phyloP scores from a whole-genome alignment of 228 moss, liverwort and hornwort species.

The Sphagnum magellanicum region DNA sequence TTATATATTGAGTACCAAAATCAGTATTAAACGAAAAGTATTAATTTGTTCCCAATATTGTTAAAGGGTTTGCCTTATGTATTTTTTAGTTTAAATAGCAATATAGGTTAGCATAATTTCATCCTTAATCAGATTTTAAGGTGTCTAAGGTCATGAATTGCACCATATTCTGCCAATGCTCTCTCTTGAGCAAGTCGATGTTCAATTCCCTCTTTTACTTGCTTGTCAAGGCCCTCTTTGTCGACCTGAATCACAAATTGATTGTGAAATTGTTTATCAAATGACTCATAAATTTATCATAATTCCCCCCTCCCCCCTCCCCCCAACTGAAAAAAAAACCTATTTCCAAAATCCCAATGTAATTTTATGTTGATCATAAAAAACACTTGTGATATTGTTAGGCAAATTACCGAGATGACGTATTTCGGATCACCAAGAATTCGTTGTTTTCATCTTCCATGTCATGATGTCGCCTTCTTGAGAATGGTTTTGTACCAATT shows the following conservation, averaged over 20 bases:
- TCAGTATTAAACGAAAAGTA: neutral
- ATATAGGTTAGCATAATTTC: neutral
- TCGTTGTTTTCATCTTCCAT: constrained; percentile 43
- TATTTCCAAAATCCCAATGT: neutral
- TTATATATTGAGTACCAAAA: neutral
- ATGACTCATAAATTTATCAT: neutral
- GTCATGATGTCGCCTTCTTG: constrained; percentile 41
- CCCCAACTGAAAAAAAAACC: no score
- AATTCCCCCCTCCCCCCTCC: no score
- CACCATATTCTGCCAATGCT: constrained; percentile 38
- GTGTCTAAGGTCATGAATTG: neutral
- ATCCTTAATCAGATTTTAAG: neutral
- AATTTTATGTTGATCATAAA: no score
- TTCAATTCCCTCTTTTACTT: constrained; percentile 44
- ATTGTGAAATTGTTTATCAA: neutral
- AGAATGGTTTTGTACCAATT: constrained; percentile 48
- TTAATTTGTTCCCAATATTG: neutral
- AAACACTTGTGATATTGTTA: neutral
- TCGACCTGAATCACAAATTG: constrained; percentile 22
- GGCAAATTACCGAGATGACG: constrained; percentile 22
- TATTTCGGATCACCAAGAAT: constrained; percentile 58
- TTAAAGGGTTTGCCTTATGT: neutral
- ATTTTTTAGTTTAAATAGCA: neutral
- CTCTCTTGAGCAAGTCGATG: constrained; percentile 40
- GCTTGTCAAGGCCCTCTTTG: constrained; percentile 51